Percentiles rank a stretch among this genome's conserved stretches.
Evolutionary conservation across 345 rosid genomes (phyloP).

Genomic region (Eutrema yunnanense): DNA sequence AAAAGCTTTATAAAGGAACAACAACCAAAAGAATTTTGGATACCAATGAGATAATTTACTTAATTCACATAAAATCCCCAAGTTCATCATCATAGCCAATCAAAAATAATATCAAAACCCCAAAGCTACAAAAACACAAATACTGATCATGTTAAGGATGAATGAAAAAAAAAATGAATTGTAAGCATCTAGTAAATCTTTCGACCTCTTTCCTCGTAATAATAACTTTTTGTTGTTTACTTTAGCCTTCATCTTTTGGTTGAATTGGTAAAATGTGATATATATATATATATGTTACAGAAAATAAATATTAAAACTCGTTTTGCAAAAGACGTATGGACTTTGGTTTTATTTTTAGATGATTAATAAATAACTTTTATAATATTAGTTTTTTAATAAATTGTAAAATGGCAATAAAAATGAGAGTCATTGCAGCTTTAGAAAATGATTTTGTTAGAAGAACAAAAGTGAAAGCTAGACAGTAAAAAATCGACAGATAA

Average conservation of each 20-base stretch:
- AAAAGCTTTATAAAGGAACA: constrained; percentile 9
- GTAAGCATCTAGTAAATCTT: not conserved
- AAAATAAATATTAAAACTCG: not conserved
- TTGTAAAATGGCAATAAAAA: not conserved
- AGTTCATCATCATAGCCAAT: not conserved
- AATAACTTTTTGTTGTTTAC: not conserved
- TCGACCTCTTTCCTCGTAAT: not conserved
- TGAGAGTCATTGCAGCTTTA: constrained; percentile 11
- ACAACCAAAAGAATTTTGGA: not conserved
- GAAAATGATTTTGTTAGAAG: not conserved
- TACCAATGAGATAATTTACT: constrained; percentile 1
- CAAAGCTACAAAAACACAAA: not conserved
- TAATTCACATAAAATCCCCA: constrained; percentile 1
- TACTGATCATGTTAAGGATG: not conserved
- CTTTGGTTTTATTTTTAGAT: not conserved
- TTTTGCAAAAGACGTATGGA: not conserved
- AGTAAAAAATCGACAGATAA: constrained; percentile 17
- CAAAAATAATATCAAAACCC: not conserved
- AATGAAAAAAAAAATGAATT: not conserved
- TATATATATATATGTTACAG: not conserved
- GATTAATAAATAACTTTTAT: not conserved
- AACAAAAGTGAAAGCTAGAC: not conserved
- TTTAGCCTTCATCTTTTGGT: not conserved
- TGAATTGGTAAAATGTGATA: not conserved
- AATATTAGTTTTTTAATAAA: not conserved